phyloP scores from a whole-genome alignment of 1,139 yeast species.

The Saccharomyces uvarum region DNA sequence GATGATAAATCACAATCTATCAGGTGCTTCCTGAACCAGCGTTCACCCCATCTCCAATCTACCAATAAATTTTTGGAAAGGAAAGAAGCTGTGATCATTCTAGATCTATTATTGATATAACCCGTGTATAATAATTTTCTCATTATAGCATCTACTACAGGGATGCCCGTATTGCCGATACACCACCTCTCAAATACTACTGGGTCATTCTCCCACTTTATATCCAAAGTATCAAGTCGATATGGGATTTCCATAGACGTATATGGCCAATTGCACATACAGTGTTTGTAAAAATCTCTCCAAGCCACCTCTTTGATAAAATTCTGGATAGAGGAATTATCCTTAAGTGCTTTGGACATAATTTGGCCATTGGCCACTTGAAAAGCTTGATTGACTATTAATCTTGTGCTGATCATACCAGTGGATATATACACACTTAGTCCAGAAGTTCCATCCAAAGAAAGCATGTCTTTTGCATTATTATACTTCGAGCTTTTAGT shows the following conservation, averaged over 20 bases:
- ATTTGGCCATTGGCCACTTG: background rate
- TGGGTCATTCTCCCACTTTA: conserved; percentile 39
- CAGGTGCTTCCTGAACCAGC: conserved; percentile 42
- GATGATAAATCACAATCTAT: conserved; percentile 49
- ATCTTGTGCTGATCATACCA: conserved; percentile 42
- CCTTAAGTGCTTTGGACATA: conserved; percentile 15
- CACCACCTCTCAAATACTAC: conserved; percentile 43
- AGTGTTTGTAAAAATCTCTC: conserved; percentile 50
- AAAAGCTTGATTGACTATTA: background rate
- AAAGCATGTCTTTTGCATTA: conserved; percentile 25
- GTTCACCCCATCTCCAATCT: conserved; percentile 52
- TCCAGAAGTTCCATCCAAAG: conserved; percentile 35
- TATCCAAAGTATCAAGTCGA: conserved; percentile 36
- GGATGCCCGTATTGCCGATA: conserved; percentile 46
- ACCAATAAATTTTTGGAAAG: conserved; percentile 44
- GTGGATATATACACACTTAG: conserved; percentile 41
- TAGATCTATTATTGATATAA: conserved; percentile 45
- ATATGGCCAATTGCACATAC: conserved; percentile 44
- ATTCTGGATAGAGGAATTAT: conserved; percentile 33
- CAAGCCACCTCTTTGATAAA: conserved; percentile 51
- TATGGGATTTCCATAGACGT: conserved; percentile 45
- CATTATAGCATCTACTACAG: conserved; percentile 54
- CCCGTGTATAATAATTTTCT: conserved; percentile 44
- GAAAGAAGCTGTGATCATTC: conserved; percentile 49
- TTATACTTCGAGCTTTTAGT: conserved; percentile 13